Base-by-base conservation (phyloP, 345 rosid genomes). In the Draba incana region DNA sequence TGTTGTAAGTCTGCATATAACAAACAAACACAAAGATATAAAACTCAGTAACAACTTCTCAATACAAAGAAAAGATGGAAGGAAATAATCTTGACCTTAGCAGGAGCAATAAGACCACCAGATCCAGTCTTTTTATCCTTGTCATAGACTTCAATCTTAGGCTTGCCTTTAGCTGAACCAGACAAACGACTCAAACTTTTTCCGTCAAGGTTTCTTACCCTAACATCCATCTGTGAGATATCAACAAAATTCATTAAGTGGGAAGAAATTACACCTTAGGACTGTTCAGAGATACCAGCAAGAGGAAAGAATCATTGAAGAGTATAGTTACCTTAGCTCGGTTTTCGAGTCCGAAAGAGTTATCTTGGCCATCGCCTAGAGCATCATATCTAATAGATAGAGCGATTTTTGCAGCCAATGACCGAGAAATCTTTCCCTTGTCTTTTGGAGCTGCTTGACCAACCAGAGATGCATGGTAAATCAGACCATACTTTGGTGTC, bases 81-180 rank as follows among this genome's bases (percentile, higher is more conserved):
- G 46, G 59, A 10, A 60, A 7, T 46, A 10, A 47, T 46, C 38
- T 27, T 8, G 14, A 88, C 97, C 96, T 91, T 90, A 20, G 97
- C 95, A 63, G 95, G 80, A 62, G 96, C 86, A 51, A 87, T 82
- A 66, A 88, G 58, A 14, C 81, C 96, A 31, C 90, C 88, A 24
- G 90, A 65, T 3, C 86, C 87, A 77, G 70, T 81, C 86, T 84
- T 92, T 23, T 87, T 66, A 68, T 93, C 97, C 73, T 88, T 93
- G 72, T 88, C 85, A 79, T 90, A 88, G 54, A 78, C 87, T 79
- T 90, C 97, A 38, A 90, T 87, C 81, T 84, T 90, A 6, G 98
- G 94, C 51, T 93, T 93, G 77, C 96, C 94, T 78, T 87, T 88
- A 13, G 86, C 81, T 57, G 98, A 90, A 31, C 92, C 98, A 54